Evolutionary conservation across 2,329 filamentous ascomycete genomes (phyloP).

Genomic region (Trichoderma sp.): DNA sequence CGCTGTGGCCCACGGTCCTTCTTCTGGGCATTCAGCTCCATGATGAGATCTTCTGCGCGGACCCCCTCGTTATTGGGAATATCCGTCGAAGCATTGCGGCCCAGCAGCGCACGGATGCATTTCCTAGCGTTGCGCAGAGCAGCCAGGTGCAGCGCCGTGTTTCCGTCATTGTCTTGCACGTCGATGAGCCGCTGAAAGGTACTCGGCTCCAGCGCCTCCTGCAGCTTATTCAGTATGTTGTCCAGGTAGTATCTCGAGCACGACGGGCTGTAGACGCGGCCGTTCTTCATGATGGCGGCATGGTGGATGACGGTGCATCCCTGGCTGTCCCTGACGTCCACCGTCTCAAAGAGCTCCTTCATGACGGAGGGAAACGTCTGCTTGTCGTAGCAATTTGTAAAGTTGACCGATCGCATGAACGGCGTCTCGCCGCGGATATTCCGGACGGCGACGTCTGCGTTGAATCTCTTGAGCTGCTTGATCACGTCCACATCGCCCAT

Average conservation of each 20-base stretch:
- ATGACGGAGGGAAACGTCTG: slow-evolving; percentile 83
- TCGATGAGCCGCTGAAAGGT: slow-evolving; percentile 78
- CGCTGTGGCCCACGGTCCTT: slow-evolving; percentile 66
- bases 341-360: slow-evolving; percentile 76
- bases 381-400: slow-evolving; percentile 96
- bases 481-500: slow-evolving; percentile 96
- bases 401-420: slow-evolving; percentile 89
- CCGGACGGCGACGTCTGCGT: slow-evolving; percentile 68
- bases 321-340: slow-evolving; percentile 73
- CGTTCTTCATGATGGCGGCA: slow-evolving; percentile 82
- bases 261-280: slow-evolving; percentile 75
- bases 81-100: slow-evolving; percentile 77
- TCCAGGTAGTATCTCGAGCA: slow-evolving; percentile 93
- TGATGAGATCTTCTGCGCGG: slow-evolving; percentile 80
- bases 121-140: slow-evolving; percentile 85
- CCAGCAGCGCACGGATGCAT: slow-evolving; percentile 75
- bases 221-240: slow-evolving; percentile 80
- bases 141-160: slow-evolving; percentile 74
- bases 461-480: slow-evolving; percentile 77
- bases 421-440: slow-evolving; percentile 81
- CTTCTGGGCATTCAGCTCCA: slow-evolving; percentile 66
- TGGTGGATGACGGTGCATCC: slow-evolving; percentile 92
- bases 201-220: slow-evolving; percentile 70
- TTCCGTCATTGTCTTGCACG: slow-evolving; percentile 78
- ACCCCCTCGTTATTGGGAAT: slow-evolving; percentile 79